phyloP scores from a whole-genome alignment of 371 early-diverging fungal species.

The Mortierella sp. region DNA sequence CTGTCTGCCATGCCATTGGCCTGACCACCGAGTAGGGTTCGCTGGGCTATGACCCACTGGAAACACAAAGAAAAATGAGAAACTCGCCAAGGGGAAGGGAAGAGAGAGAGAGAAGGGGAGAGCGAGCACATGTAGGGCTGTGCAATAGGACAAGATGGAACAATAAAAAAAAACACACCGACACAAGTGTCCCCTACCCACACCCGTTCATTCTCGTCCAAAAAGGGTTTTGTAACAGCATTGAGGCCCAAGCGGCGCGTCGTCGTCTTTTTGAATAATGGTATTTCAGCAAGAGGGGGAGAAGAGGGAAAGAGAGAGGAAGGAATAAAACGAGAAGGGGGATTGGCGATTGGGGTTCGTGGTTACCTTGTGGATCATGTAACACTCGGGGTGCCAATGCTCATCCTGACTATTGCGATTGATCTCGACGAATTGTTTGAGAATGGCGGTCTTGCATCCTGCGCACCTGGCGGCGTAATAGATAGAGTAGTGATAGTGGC shows the following conservation, averaged over 20 bases:
- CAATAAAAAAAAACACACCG: conserved; percentile 4
- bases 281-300: too few relatives aligned
- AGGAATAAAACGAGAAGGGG: neutral
- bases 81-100: neutral
- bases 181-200: too few relatives aligned
- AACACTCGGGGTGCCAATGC: conserved; percentile 98
- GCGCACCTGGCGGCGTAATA: conserved; percentile 88
- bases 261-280: too few relatives aligned
- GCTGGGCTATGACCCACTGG: neutral
- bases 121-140: neutral
- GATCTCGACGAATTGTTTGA: conserved; percentile 94
- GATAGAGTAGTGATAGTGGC: conserved; percentile 91
- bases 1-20: too few relatives aligned
- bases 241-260: too few relatives aligned
- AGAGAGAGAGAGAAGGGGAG: too few relatives aligned
- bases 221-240: too few relatives aligned
- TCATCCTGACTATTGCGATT: conserved; percentile 74
- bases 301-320: too few relatives aligned
- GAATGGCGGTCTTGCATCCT: conserved; percentile 92
- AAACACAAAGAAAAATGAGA: neutral
- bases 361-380: conserved; percentile 94
- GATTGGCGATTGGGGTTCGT: too few relatives aligned
- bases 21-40: neutral
- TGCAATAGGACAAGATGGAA: conserved; percentile 4
- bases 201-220: too few relatives aligned